Percentiles rank a stretch among this genome's conserved stretches.
Conservation (phyloP, 108 stramenopile genomes). For the Nitzschia sp. region DNA sequence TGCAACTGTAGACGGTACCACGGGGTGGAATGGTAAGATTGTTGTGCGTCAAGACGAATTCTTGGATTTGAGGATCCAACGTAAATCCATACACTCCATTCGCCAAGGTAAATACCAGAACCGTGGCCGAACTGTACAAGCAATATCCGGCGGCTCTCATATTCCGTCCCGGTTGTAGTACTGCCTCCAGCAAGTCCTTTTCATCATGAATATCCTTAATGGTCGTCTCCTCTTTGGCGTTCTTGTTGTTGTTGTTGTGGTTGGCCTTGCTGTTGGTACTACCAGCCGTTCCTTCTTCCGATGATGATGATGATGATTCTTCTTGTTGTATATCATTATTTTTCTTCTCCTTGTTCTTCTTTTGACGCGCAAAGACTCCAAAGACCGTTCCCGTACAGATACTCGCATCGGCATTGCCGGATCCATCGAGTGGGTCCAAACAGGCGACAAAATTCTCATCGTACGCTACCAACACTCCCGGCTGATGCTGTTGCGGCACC, state of each 20-base stretch:
- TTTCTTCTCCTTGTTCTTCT: constrained; percentile 1
- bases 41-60: constrained; percentile 94
- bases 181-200: constrained; percentile 30
- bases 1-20: constrained; percentile 93
- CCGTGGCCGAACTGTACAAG: constrained; percentile 93
- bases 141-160: constrained; percentile 95
- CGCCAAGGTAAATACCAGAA: constrained; percentile 91
- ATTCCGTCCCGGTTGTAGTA: constrained; percentile 87
- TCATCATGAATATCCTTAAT: constrained; percentile 14
- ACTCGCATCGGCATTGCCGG: constrained; percentile 96
- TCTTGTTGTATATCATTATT: too few species aligned
- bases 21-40: constrained; percentile 85
- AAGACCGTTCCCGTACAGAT: constrained; percentile 99
- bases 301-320: too few species aligned
- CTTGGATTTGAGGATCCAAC: constrained; percentile 93
- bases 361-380: constrained; percentile 78
- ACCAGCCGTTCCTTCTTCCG: not conserved
- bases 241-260: too few species aligned
- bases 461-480: constrained; percentile 88
- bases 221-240: not conserved
- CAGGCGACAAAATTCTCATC: constrained; percentile 81
- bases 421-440: constrained; percentile 98
- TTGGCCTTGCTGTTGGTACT: not conserved
- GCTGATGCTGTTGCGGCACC: constrained; percentile 69
- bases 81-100: constrained; percentile 94